Evolutionary conservation across 2,329 filamentous ascomycete species (phyloP), one percentile per base, ranked within the genome.

Genomic region (Colletotrichum higginsianum): DNA sequence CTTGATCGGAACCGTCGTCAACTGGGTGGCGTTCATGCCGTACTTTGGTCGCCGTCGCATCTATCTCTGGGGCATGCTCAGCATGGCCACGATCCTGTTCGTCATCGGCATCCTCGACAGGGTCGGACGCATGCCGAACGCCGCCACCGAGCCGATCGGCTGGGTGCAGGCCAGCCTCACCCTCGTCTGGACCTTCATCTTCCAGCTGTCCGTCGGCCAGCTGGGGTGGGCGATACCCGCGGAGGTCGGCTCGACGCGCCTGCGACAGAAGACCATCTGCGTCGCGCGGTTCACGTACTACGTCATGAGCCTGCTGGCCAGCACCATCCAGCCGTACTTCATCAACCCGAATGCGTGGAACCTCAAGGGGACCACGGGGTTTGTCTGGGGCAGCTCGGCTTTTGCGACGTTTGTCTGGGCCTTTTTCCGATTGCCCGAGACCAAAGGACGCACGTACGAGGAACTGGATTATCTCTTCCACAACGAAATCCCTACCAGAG

Each of bases 1-100:
- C 73, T 81, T 78, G 80, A 75, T 84, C 3, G 86, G 84, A 2
- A 86, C 84, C 0, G 75, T 86, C 1, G 67, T 81, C 2, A 84
- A 84, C 2, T 88, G 85, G 86, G 58, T 73, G n/a, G 46, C 62
- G 30, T 30, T 68, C 6, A 84, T 84, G 80, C 77, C 78, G 0
- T 76, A 80, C 2, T 81, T 86, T 61, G 86, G 86, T 30, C 81
- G 86, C 21, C 81, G 85, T 4, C 82, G 79, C 1, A 79, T 86
- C 4, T 84, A 88, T 64, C 78, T 86, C 26, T 76, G 76, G 30
- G 86, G 86, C n/a, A 82, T 85, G 44, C 80, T 81, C 2, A 76
- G 78, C 30, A 80, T 88, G 81, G 74, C 77, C 66, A 2, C 74
- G 46, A 78, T 80, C 0, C 78, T 85, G 2, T 81, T 84, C 13